Conservation (phyloP, 2,329 filamentous ascomycete genomes). For the Colletotrichum phormii region DNA sequence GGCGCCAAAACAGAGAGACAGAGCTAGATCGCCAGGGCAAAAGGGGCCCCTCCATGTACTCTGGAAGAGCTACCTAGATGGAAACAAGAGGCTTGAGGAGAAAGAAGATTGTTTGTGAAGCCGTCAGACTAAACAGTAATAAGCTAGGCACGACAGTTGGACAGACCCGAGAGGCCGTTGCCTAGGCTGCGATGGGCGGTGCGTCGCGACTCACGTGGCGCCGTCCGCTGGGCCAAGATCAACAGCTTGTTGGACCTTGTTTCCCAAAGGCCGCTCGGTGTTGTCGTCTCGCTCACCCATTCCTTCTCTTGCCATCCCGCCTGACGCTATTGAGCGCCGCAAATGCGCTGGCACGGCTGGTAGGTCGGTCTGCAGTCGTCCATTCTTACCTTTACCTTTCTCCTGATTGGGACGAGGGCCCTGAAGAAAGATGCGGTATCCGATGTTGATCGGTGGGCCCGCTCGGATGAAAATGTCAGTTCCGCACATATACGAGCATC, state of each 20-base stretch:
- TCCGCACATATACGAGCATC: constrained; percentile 18
- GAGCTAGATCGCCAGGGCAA: not conserved
- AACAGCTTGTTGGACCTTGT: not conserved
- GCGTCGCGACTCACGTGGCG: not conserved
- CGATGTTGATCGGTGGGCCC: constrained; percentile 3
- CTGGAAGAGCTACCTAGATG: not conserved
- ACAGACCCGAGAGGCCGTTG: constrained; percentile 5
- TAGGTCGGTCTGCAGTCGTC: not conserved
- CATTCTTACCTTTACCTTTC: not conserved
- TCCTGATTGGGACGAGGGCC: not conserved
- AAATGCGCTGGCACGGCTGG: constrained; percentile 25
- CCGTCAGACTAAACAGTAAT: not conserved
- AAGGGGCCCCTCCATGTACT: not conserved
- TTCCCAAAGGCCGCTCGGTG: constrained; percentile 2
- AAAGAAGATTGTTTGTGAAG: not conserved
- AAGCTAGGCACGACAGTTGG: constrained; percentile 2
- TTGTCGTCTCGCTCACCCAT: not conserved
- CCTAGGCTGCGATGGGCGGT: constrained; percentile 8
- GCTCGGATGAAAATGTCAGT: constrained; percentile 27
- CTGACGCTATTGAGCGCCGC: constrained; percentile 29
- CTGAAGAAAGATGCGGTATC: not conserved
- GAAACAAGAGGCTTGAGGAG: not conserved
- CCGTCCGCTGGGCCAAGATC: not conserved
- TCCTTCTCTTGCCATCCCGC: not conserved
- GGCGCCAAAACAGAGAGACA: constrained; percentile 6